Percentiles rank a stretch among this genome's conserved stretches.
Evolutionary conservation across 2,329 filamentous ascomycete genomes (phyloP).

Genomic region (Penicillium palitans): DNA sequence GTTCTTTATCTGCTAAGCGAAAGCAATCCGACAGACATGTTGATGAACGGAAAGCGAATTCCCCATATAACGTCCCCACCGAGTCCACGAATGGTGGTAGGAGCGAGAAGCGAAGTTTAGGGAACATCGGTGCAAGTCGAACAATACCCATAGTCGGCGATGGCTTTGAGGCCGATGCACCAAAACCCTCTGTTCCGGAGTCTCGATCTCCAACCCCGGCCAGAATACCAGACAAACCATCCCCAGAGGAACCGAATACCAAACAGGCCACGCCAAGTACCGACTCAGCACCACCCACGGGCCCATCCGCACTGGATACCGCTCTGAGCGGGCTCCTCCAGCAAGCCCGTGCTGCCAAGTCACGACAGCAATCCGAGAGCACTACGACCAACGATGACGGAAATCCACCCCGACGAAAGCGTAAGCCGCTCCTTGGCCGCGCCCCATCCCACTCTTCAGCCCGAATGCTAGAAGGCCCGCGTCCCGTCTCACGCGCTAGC

Average conservation of each 20-base stretch:
- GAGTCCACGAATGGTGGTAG: conserved; percentile 1
- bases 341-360: conserved; percentile 39
- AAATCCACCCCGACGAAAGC: conserved; percentile 31
- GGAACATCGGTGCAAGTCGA: conserved; percentile 8
- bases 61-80: background rate
- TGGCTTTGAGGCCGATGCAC: conserved; percentile 19
- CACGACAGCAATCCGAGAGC: conserved; percentile 28
- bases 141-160: conserved; percentile 19
- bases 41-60: conserved; percentile 2
- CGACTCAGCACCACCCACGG: conserved; percentile 17
- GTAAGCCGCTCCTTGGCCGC: conserved; percentile 43
- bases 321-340: conserved; percentile 46
- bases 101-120: background rate
- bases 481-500: conserved; percentile 45
- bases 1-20: conserved; percentile 23
- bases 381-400: conserved; percentile 21
- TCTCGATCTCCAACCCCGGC: conserved; percentile 28
- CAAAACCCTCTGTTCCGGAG: conserved; percentile 23
- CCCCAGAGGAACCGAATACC: conserved; percentile 11
- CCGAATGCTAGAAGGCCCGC: conserved; percentile 23
- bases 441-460: conserved; percentile 43
- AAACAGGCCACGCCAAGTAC: conserved; percentile 21
- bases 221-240: conserved; percentile 10
- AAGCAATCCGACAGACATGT: conserved; percentile 6
- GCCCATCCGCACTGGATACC: conserved; percentile 35